Evolutionary conservation across 1,284 basidiomycete species (phyloP).

Genomic region (Coriolopsis trogii): DNA sequence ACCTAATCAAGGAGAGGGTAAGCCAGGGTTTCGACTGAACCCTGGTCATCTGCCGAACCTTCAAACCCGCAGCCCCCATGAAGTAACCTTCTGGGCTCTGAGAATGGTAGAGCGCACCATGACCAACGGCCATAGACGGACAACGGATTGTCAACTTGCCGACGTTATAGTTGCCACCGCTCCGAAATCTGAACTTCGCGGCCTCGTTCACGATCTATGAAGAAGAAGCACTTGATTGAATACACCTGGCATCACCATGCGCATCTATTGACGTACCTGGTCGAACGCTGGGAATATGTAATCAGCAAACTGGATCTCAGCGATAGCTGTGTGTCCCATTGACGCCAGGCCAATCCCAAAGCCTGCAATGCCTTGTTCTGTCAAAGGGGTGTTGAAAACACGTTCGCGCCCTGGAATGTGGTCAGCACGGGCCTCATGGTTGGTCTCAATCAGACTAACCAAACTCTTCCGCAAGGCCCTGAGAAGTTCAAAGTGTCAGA

Average conservation of each 20-base stretch:
- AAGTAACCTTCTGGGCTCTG: constrained; percentile 96
- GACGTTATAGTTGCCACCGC: constrained; percentile 82
- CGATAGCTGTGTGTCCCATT: constrained; percentile 94
- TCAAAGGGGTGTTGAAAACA: constrained; percentile 95
- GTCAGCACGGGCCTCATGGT: not conserved
- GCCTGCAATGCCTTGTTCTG: constrained; percentile 94
- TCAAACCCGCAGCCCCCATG: constrained; percentile 87
- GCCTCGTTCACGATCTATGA: constrained; percentile 91
- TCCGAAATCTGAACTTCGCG: constrained; percentile 90
- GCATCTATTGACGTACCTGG: constrained; percentile 53
- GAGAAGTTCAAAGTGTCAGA: constrained; percentile 15
- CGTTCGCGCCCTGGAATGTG: constrained; percentile 72
- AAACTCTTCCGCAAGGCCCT: constrained; percentile 93
- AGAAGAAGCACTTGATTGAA: not conserved
- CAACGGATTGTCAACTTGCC: constrained; percentile 88
- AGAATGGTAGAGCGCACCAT: constrained; percentile 92
- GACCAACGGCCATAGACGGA: constrained; percentile 90
- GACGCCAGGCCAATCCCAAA: constrained; percentile 92
- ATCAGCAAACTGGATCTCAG: constrained; percentile 89
- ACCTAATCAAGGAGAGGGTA: constrained; percentile 47
- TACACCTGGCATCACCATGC: not conserved
- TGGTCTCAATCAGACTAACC: constrained; percentile 46
- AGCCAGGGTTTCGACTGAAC: not conserved
- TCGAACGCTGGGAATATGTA: constrained; percentile 94
- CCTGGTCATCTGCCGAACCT: constrained; percentile 43